Percentiles rank a stretch among this genome's conserved stretches.
These are phyloP conservation scores for Mortierella sp. DNA, from an alignment of 371 early-diverging fungal species.

Conservation along the genomic window DNA sequence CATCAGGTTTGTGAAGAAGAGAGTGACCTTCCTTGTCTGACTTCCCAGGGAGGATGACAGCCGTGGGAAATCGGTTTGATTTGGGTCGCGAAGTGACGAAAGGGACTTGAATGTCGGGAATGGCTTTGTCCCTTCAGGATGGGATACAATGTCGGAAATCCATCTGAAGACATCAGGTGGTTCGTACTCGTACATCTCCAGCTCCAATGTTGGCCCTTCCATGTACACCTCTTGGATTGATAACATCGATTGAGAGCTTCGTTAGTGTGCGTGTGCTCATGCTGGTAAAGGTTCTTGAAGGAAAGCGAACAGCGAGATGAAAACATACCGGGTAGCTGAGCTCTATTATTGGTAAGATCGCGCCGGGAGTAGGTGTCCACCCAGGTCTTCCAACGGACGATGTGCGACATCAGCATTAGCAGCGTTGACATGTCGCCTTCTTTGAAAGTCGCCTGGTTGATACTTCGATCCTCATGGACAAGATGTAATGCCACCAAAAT, in stretches of 20 bases:
- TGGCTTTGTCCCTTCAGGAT: slow-evolving; percentile 2
- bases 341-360: slow-evolving; percentile 16
- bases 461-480: slow-evolving; percentile 70
- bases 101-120: slow-evolving; percentile 28
- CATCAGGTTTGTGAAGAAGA: slow-evolving; percentile 28
- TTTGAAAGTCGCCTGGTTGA: slow-evolving; percentile 53
- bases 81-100: slow-evolving; percentile 12
- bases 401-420: slow-evolving; percentile 57
- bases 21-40: slow-evolving; percentile 16
- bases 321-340: slow-evolving; percentile 24
- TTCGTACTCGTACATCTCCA: slow-evolving; percentile 14
- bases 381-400: slow-evolving; percentile 58
- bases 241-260: too few species aligned
- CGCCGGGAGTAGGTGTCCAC: slow-evolving; percentile 58
- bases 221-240: slow-evolving; percentile 28
- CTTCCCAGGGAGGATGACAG: too few species aligned
- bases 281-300: too few species aligned
- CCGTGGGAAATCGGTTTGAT: too few species aligned
- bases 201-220: slow-evolving; percentile 9
- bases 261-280: too few species aligned
- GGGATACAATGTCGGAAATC: slow-evolving; percentile 30
- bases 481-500: slow-evolving; percentile 66
- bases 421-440: slow-evolving; percentile 57
- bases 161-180: slow-evolving; percentile 48
- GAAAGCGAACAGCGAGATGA: neutral